A percentile compares a stretch with the other conserved stretches of the same genome.
These are phyloP conservation scores for Phytophthora pseudosyringae DNA, from an alignment of 352 stramenopile genomes.

Conservation along the genomic window DNA sequence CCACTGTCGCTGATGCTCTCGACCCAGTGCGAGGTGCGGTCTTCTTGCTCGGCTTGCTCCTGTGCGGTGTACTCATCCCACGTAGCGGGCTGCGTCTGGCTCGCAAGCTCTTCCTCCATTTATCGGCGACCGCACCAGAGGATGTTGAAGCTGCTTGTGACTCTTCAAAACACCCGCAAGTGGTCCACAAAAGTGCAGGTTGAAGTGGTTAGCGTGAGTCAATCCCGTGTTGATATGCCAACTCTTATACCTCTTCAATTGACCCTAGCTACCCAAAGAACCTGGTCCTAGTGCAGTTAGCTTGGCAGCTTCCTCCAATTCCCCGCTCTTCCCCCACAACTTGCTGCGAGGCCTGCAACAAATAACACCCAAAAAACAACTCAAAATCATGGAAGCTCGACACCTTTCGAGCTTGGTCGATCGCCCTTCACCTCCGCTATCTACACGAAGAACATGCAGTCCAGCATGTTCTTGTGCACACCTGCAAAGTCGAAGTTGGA, in stretches of 20 bases:
- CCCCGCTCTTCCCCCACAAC: not conserved
- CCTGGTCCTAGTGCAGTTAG: not conserved
- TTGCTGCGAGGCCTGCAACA: not conserved
- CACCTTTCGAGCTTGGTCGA: not conserved
- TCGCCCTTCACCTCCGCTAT: not conserved
- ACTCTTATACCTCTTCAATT: not conserved
- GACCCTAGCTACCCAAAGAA: not conserved
- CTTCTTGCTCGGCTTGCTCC: not conserved
- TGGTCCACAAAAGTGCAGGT: not conserved
- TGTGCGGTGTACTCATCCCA: conserved; percentile 7
- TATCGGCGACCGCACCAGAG: no score
- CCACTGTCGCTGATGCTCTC: conserved; percentile 47
- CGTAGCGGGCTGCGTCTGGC: not conserved
- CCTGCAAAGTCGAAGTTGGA: conserved; percentile 24
- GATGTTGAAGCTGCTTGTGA: not conserved
- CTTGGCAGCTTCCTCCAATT: not conserved
- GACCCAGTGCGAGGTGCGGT: conserved; percentile 29
- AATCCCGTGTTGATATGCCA: no score
- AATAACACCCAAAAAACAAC: not conserved
- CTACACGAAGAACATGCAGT: conserved; percentile 31
- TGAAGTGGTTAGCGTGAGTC: not conserved
- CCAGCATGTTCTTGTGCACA: conserved; percentile 27
- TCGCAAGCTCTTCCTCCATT: conserved; percentile 16
- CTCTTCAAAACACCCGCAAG: not conserved
- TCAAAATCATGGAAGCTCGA: conserved; percentile 1